phyloP scores from a whole-genome alignment of 371 early-diverging fungal species.

The Batkoa obscura region DNA sequence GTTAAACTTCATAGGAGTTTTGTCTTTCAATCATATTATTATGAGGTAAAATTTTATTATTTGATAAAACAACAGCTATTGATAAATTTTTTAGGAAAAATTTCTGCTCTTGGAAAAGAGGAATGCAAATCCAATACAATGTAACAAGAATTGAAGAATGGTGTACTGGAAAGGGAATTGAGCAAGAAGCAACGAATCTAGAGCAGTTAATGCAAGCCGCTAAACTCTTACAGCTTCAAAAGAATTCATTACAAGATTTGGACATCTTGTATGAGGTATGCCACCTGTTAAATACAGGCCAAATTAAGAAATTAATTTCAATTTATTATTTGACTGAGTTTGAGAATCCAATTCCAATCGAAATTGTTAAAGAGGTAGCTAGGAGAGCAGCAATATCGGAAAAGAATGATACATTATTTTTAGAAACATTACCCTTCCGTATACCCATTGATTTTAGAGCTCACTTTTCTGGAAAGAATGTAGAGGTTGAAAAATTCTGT shows the following conservation, averaged over 20 bases:
- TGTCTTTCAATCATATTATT: constrained; percentile 85
- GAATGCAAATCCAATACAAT: constrained; percentile 96
- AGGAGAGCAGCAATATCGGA: constrained; percentile 64
- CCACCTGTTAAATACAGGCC: constrained; percentile 78
- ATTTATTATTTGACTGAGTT: constrained; percentile 57
- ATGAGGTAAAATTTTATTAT: constrained; percentile 47
- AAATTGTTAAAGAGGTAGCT: constrained; percentile 77
- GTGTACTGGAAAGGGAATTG: constrained; percentile 81
- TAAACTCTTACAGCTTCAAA: constrained; percentile 85
- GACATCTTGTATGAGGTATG: constrained; percentile 91
- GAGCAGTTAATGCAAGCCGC: constrained; percentile 88
- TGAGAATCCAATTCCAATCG: constrained; percentile 72
- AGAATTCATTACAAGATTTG: constrained; percentile 73
- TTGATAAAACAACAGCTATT: constrained; percentile 8
- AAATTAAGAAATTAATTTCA: constrained; percentile 85
- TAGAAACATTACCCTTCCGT: constrained; percentile 51
- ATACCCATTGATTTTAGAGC: constrained; percentile 3
- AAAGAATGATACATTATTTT: constrained; percentile 63
- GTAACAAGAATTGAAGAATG: constrained; percentile 89
- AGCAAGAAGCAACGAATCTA: constrained; percentile 73
- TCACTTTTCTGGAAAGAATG: constrained; percentile 6
- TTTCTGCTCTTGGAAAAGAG: constrained; percentile 76
- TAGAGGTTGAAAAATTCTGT: constrained; percentile 5
- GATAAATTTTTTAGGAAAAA: constrained; percentile 14
- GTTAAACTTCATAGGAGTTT: constrained; percentile 74